Evolutionary conservation across 2,329 filamentous ascomycete species (phyloP).

Genomic region (Lecanicillium sp.): DNA sequence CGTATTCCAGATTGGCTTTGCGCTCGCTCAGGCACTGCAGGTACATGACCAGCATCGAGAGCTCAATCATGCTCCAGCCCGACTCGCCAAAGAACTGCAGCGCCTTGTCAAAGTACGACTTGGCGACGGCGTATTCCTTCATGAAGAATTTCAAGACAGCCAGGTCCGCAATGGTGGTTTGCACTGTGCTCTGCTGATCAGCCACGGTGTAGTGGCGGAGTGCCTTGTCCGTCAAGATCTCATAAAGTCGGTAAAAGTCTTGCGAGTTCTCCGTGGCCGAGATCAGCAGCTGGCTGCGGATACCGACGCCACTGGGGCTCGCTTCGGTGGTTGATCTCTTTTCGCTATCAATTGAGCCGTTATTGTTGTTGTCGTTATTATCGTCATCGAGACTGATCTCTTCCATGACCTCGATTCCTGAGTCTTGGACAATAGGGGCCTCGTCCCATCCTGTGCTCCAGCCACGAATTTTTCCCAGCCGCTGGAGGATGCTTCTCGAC

Average conservation of each 20-base stretch:
- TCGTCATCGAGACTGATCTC: slow-evolving; percentile 50
- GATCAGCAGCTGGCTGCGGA: slow-evolving; percentile 46
- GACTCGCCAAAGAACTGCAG: slow-evolving; percentile 72
- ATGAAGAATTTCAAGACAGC: slow-evolving; percentile 76
- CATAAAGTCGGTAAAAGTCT: slow-evolving; percentile 61
- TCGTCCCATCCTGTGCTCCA: slow-evolving; percentile 75
- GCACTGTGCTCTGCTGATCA: slow-evolving; percentile 68
- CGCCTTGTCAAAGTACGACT: slow-evolving; percentile 70
- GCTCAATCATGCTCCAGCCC: slow-evolving; percentile 73
- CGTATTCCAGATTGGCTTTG: slow-evolving; percentile 70
- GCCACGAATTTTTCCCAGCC: slow-evolving; percentile 61
- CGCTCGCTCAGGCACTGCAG: slow-evolving; percentile 74
- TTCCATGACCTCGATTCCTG: slow-evolving; percentile 45
- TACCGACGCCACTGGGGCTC: slow-evolving; percentile 27
- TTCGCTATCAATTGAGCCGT: slow-evolving; percentile 12
- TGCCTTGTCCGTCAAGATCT: slow-evolving; percentile 77
- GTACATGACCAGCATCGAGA: slow-evolving; percentile 82
- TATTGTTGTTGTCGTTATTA: slow-evolving; percentile 19
- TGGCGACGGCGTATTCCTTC: slow-evolving; percentile 66
- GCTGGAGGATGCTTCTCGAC: slow-evolving; percentile 72
- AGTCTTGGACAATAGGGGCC: slow-evolving; percentile 44
- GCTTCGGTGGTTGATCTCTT: slow-evolving; percentile 12
- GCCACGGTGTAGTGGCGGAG: slow-evolving; percentile 78
- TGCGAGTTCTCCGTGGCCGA: slow-evolving; percentile 55
- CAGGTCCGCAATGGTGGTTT: slow-evolving; percentile 75